Evolutionary conservation across 1,139 yeast genomes (phyloP).

Genomic region (Hyphopichia buzzinii): DNA sequence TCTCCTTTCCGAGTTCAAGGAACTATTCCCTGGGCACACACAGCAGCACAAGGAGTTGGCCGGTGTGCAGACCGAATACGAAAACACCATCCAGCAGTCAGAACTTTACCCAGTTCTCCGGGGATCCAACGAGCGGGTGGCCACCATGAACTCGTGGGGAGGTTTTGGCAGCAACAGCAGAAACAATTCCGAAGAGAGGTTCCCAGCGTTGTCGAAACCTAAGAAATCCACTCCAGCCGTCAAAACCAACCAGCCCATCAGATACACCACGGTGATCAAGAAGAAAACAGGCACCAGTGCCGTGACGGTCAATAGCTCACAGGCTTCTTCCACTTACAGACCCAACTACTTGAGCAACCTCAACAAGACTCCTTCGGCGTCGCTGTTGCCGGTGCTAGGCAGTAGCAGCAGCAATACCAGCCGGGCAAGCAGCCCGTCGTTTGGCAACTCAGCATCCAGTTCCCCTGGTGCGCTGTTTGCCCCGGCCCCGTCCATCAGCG

Average conservation of each 20-base stretch:
- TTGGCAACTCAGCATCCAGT: slow-evolving; percentile 10
- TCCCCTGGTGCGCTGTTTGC: slow-evolving; percentile 8
- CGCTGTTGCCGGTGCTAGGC: slow-evolving; percentile 18
- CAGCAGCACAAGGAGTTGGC: slow-evolving; percentile 27
- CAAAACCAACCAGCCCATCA: slow-evolving; percentile 26
- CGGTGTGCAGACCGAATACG: slow-evolving; percentile 22
- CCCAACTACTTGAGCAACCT: slow-evolving; percentile 31
- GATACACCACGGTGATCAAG: slow-evolving; percentile 43
- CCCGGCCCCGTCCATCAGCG: slow-evolving; percentile 8
- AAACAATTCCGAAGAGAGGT: slow-evolving; percentile 32
- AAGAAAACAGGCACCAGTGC: slow-evolving; percentile 12
- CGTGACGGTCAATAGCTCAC: slow-evolving; percentile 14
- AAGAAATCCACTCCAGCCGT: slow-evolving; percentile 16
- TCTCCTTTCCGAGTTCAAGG: slow-evolving; percentile 55
- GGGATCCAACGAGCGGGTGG: slow-evolving; percentile 13
- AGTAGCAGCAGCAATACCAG: slow-evolving; percentile 8
- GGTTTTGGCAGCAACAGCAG: slow-evolving; percentile 1
- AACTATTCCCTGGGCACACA: slow-evolving; percentile 44
- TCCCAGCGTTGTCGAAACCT: slow-evolving; percentile 55
- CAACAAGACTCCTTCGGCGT: slow-evolving; percentile 12
- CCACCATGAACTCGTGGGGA: slow-evolving; percentile 33
- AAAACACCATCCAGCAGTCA: slow-evolving; percentile 14
- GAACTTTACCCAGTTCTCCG: slow-evolving; percentile 36
- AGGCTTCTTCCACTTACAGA: slow-evolving; percentile 21
- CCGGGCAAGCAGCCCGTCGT: slow-evolving; percentile 6